A percentile compares a stretch with the other conserved stretches of the same genome.
These are phyloP conservation scores for Penicillium bovifimosum DNA, from an alignment of 495 filamentous ascomycete genomes.

Conservation along the genomic window DNA sequence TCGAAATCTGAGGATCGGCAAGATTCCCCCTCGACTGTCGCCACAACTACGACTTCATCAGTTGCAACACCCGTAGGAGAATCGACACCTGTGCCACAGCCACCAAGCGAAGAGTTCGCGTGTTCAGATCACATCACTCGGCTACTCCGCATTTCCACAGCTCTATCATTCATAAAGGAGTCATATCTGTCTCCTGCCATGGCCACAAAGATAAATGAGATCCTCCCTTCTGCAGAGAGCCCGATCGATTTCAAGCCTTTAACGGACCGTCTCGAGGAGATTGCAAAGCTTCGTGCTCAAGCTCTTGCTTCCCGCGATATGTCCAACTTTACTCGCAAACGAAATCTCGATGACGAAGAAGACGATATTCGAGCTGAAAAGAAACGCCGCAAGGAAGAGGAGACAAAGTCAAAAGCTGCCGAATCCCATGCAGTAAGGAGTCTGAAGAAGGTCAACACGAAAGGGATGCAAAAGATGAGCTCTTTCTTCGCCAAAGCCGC, in stretches of 20 bases:
- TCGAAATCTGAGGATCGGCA: conserved; percentile 27
- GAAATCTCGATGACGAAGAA: conserved; percentile 64
- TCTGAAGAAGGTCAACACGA: conserved; percentile 81
- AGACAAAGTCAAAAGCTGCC: conserved; percentile 64
- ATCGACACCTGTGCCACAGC: conserved; percentile 28
- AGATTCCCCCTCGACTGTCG: conserved; percentile 32
- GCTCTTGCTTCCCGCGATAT: conserved; percentile 59
- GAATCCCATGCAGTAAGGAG: conserved; percentile 70
- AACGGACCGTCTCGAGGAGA: conserved; percentile 56
- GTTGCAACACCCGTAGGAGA: conserved; percentile 40
- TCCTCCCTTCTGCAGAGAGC: conserved; percentile 42
- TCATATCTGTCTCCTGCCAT: conserved; percentile 60
- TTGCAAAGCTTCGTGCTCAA: conserved; percentile 62
- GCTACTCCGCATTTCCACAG: conserved; percentile 67
- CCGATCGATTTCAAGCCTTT: conserved; percentile 64
- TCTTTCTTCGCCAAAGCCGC: conserved; percentile 78
- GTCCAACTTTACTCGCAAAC: conserved; percentile 71
- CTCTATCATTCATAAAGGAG: conserved; percentile 69
- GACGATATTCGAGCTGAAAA: conserved; percentile 48
- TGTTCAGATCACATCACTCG: conserved; percentile 47
- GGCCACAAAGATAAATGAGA: conserved; percentile 39
- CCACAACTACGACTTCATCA: conserved; percentile 34
- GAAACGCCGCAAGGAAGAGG: conserved; percentile 64
- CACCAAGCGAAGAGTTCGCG: conserved; percentile 21
- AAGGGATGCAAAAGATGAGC: conserved; percentile 96